Conservation (phyloP, 768 basidiomycete genomes). For the Suillus subaureus region DNA sequence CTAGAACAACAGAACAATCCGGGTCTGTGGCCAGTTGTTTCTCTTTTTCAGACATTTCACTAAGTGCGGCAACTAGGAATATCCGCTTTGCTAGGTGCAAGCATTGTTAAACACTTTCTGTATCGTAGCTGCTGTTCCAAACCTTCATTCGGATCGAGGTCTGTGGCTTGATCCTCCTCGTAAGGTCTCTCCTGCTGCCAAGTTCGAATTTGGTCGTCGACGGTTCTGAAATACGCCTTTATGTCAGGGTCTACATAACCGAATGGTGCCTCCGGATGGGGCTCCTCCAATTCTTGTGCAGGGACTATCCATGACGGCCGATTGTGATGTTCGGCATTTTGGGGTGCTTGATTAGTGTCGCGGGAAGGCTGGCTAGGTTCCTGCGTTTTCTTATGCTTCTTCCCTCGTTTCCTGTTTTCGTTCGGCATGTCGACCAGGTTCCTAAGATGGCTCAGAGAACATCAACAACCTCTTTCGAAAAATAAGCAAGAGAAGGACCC, state of each 20-base stretch:
- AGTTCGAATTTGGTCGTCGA: conserved; percentile 83
- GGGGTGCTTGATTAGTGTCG: conserved; percentile 3
- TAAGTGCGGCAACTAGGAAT: conserved; percentile 81
- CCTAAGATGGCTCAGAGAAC: neutral
- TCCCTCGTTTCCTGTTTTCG: conserved; percentile 76
- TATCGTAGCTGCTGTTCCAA: conserved; percentile 17
- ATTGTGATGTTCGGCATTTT: conserved; percentile 31
- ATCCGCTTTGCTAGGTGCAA: conserved; percentile 61
- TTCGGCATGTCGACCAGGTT: conserved; percentile 58
- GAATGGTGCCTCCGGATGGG: conserved; percentile 76
- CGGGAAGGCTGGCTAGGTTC: conserved; percentile 19
- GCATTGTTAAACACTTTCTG: conserved; percentile 1
- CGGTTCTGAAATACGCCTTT: conserved; percentile 90
- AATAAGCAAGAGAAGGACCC: conserved; percentile 5
- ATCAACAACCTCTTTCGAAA: neutral
- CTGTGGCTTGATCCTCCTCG: conserved; percentile 45
- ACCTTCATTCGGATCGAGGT: conserved; percentile 75
- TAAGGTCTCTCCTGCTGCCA: conserved; percentile 63
- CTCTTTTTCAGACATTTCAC: conserved; percentile 87
- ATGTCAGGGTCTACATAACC: conserved; percentile 88
- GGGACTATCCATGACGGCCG: conserved; percentile 72
- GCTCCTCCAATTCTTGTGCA: conserved; percentile 39
- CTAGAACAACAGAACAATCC: conserved; percentile 88
- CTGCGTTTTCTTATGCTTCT: conserved; percentile 63
- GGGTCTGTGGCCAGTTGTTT: conserved; percentile 90